A percentile compares a stretch with the other conserved stretches of the same genome.
phyloP scores from a whole-genome alignment of 2,329 filamentous ascomycete species.

The Hymenoscyphus occultus region DNA sequence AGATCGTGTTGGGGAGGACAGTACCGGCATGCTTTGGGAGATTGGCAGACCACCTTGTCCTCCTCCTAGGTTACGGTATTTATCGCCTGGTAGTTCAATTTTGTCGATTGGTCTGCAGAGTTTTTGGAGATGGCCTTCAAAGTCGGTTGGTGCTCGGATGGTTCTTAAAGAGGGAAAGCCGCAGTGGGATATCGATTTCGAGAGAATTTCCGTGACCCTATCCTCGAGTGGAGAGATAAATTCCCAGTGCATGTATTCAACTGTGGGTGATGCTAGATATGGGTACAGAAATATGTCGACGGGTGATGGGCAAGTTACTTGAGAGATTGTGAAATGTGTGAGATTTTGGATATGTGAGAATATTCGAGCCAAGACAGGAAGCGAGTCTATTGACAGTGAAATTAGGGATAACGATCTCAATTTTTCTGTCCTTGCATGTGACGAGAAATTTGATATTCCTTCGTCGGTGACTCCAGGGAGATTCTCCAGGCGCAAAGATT shows the following conservation, averaged over 20 bases:
- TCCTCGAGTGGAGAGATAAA: constrained; percentile 41
- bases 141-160: constrained; percentile 65
- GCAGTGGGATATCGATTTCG: constrained; percentile 56
- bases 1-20: constrained; percentile 20
- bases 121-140: constrained; percentile 65
- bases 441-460: constrained; percentile 57
- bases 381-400: constrained; percentile 53
- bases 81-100: constrained; percentile 32
- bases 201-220: constrained; percentile 60
- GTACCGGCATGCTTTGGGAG: constrained; percentile 22
- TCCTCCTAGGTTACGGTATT: constrained; percentile 27
- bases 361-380: constrained; percentile 56
- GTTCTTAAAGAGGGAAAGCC: constrained; percentile 61
- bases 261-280: constrained; percentile 55
- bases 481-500: constrained; percentile 53
- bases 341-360: constrained; percentile 53
- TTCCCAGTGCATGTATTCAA: constrained; percentile 61
- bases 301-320: constrained; percentile 50
- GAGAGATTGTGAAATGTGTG: constrained; percentile 51
- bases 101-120: constrained; percentile 52
- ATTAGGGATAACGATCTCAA: constrained; percentile 53
- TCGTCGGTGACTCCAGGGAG: constrained; percentile 54
- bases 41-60: constrained; percentile 29
- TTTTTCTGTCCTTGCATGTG: constrained; percentile 44
- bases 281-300: constrained; percentile 62